A percentile compares a stretch with the other conserved stretches of the same genome.
These are phyloP conservation scores for Oleoguttula mirabilis DNA, from an alignment of 495 filamentous ascomycete species.

Conservation along the genomic window DNA sequence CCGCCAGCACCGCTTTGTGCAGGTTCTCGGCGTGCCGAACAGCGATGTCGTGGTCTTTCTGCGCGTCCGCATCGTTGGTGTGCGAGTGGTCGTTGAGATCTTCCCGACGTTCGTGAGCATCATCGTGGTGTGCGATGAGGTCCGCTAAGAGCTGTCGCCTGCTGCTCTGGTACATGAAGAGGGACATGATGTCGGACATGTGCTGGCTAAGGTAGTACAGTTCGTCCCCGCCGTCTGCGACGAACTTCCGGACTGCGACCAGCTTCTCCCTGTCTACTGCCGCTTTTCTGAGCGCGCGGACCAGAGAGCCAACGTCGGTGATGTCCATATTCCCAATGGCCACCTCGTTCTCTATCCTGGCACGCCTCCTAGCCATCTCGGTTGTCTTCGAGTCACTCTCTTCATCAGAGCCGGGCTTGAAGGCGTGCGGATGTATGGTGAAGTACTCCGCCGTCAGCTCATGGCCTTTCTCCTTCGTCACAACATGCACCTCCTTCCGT, in stretches of 20 bases:
- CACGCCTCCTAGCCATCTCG: conserved; percentile 1
- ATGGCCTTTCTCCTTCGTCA: conserved; percentile 38
- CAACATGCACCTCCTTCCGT: conserved; percentile 35
- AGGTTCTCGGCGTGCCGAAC: conserved; percentile 35
- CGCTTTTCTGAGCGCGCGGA: conserved; percentile 49
- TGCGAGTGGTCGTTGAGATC: conserved; percentile 19
- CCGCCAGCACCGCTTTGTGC: conserved; percentile 44
- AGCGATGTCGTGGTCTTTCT: conserved; percentile 5
- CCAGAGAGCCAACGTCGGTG: conserved; percentile 50
- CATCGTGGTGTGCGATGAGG: conserved; percentile 51
- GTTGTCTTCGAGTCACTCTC: conserved; percentile 6
- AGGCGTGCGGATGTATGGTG: conserved; percentile 48
- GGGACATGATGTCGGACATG: conserved; percentile 74
- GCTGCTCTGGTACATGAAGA: conserved; percentile 82
- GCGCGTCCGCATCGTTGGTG: neutral
- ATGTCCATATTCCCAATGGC: conserved; percentile 40
- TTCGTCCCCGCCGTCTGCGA: conserved; percentile 69
- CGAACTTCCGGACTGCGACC: conserved; percentile 64
- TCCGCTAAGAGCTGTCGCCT: conserved; percentile 59
- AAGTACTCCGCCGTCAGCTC: conserved; percentile 78
- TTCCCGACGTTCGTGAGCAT: conserved; percentile 30
- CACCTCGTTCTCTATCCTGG: neutral
- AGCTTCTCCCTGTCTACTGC: conserved; percentile 86
- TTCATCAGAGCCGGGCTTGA: conserved; percentile 20
- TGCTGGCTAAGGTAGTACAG: conserved; percentile 51